A percentile compares a stretch with the other conserved stretches of the same genome.
Evolutionary conservation across 495 filamentous ascomycete species (phyloP).

Genomic region (Neurospora sp.): DNA sequence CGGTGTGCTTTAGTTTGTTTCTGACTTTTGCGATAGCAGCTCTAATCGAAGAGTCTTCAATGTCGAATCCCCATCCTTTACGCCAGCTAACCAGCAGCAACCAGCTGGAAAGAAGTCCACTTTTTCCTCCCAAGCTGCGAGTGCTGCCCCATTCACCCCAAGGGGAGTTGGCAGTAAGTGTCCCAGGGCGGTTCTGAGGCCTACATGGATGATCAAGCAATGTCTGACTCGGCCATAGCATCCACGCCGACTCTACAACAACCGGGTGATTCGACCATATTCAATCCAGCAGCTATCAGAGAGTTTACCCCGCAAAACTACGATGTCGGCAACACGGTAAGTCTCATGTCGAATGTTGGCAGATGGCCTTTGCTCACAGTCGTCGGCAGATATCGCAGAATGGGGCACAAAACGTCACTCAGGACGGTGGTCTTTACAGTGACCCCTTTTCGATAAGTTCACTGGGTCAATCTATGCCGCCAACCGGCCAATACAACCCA

Average conservation of each 20-base stretch:
- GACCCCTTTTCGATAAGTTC: slow-evolving; percentile 54
- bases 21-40: slow-evolving; percentile 22
- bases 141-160: slow-evolving; percentile 87
- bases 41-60: slow-evolving; percentile 70
- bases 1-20: background rate
- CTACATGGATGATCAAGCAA: background rate
- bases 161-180: slow-evolving; percentile 31
- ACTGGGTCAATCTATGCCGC: slow-evolving; percentile 41
- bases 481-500: slow-evolving; percentile 47
- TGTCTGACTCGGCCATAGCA: slow-evolving; percentile 7
- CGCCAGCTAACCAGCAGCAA: slow-evolving; percentile 48
- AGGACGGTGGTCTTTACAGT: slow-evolving; percentile 23
- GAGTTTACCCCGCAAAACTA: slow-evolving; percentile 79
- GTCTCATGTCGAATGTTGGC: slow-evolving; percentile 9
- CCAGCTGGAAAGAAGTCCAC: slow-evolving; percentile 46
- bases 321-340: slow-evolving; percentile 53
- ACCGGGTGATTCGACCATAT: slow-evolving; percentile 29
- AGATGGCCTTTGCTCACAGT: slow-evolving; percentile 1
- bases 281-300: slow-evolving; percentile 49
- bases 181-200: slow-evolving; percentile 3
- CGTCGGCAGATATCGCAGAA: slow-evolving; percentile 2
- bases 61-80: slow-evolving; percentile 93
- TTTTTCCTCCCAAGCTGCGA: slow-evolving; percentile 77
- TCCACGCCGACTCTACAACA: slow-evolving; percentile 26
- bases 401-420: slow-evolving; percentile 7